A percentile compares a stretch with the other conserved stretches of the same genome.
phyloP scores from a whole-genome alignment of 177 flowering plant genomes.

The Vitis hybrid region DNA sequence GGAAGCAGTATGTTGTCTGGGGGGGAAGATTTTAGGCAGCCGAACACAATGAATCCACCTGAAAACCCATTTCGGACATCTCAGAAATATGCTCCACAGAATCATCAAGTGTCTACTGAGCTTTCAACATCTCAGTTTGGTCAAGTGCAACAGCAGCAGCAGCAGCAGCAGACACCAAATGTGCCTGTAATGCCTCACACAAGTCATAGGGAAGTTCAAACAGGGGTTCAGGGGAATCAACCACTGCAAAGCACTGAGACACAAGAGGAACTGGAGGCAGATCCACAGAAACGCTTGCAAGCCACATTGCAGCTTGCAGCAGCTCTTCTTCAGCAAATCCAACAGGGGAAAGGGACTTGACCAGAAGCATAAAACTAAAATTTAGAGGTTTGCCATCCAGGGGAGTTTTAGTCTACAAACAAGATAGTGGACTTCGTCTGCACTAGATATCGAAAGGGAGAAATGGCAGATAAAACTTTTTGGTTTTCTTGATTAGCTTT shows the following conservation, averaged over 20 bases:
- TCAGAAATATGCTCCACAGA: constrained; percentile 26
- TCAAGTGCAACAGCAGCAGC: constrained; percentile 31
- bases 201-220: constrained; percentile 30
- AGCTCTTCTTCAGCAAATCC: constrained; percentile 96
- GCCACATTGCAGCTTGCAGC: constrained; percentile 95
- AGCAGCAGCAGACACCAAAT: constrained; percentile 24
- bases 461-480: not conserved
- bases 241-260: constrained; percentile 25
- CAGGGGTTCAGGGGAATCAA: constrained; percentile 29
- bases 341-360: constrained; percentile 60
- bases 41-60: constrained; percentile 26
- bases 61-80: constrained; percentile 20
- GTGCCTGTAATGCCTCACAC: constrained; percentile 25
- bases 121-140: constrained; percentile 32
- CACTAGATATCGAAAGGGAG: not conserved
- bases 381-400: too few species aligned
- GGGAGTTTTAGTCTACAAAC: not conserved
- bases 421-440: not conserved
- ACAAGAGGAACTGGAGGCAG: constrained; percentile 55
- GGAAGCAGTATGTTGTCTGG: constrained; percentile 23
- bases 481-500: constrained; percentile 1
- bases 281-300: constrained; percentile 90
- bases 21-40: constrained; percentile 29
- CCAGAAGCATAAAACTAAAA: not conserved
- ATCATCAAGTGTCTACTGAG: constrained; percentile 16